These are phyloP conservation scores for Termitomyces eurrhizus DNA, from an alignment of 768 basidiomycete species.

Conservation along the genomic window DNA sequence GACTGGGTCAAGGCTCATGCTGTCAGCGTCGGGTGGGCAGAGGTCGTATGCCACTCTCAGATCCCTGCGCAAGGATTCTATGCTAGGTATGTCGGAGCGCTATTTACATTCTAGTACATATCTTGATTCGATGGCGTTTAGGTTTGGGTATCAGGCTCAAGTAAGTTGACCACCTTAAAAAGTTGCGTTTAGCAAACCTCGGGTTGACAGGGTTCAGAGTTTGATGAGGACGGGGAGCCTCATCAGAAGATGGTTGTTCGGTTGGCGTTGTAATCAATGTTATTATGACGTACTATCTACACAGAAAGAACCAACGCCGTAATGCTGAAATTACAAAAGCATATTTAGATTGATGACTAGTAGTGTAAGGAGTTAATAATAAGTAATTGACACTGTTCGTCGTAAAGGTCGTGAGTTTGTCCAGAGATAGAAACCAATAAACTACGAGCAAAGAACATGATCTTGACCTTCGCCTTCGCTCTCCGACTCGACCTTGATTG, in stretches of 20 bases:
- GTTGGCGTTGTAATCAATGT: slow-evolving; percentile 32
- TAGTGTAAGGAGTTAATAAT: slow-evolving; percentile 7
- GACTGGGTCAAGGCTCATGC: slow-evolving; percentile 47
- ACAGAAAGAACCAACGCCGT: neutral
- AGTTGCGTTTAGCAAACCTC: slow-evolving; percentile 16
- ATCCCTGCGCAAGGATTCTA: slow-evolving; percentile 71
- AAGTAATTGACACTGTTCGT: neutral
- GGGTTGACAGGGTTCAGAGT: slow-evolving; percentile 55
- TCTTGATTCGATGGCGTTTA: slow-evolving; percentile 26
- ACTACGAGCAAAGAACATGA: slow-evolving; percentile 32
- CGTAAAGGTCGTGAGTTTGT: slow-evolving; percentile 26
- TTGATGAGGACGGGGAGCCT: slow-evolving; percentile 81
- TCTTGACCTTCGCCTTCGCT: slow-evolving; percentile 65
- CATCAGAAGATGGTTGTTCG: slow-evolving; percentile 79
- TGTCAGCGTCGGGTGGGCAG: slow-evolving; percentile 14
- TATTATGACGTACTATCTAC: slow-evolving; percentile 4
- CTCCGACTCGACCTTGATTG: slow-evolving; percentile 61
- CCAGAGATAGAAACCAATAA: slow-evolving; percentile 13
- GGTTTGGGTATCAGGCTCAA: slow-evolving; percentile 66
- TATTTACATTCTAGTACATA: neutral
- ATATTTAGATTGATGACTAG: slow-evolving; percentile 23
- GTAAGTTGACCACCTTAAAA: slow-evolving; percentile 33
- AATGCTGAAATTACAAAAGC: slow-evolving; percentile 26
- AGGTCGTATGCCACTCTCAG: slow-evolving; percentile 67
- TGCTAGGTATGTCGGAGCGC: slow-evolving; percentile 52